Percentiles rank a stretch among this genome's conserved stretches.
Conservation (phyloP, 352 stramenopile species). For the Pythium myriotylum region DNA sequence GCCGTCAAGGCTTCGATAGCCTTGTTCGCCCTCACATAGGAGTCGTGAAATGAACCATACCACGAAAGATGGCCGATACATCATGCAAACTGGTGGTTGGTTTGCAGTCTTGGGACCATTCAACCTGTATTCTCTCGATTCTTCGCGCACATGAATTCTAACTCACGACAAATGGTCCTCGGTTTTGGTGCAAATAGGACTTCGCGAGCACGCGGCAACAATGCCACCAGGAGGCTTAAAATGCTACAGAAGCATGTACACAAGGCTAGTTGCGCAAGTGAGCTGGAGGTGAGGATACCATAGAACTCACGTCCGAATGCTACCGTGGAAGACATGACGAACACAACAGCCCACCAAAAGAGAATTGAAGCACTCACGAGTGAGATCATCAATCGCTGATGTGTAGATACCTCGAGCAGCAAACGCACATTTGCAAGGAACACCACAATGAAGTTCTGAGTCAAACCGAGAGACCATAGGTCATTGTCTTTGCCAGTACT, state of each 20-base stretch:
- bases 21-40: too few relatives aligned
- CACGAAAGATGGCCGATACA: too few relatives aligned
- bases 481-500: slow-evolving; percentile 60
- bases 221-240: slow-evolving; percentile 34
- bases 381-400: slow-evolving; percentile 28
- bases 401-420: slow-evolving; percentile 48
- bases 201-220: slow-evolving; percentile 34
- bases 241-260: slow-evolving; percentile 39
- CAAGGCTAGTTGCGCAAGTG: slow-evolving; percentile 42
- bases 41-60: too few relatives aligned
- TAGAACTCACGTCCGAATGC: slow-evolving; percentile 69
- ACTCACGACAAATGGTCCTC: slow-evolving; percentile 52
- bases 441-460: slow-evolving; percentile 67
- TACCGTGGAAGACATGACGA: slow-evolving; percentile 50
- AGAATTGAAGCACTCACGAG: slow-evolving; percentile 44
- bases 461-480: slow-evolving; percentile 62
- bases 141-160: slow-evolving; percentile 38
- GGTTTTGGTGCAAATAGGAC: slow-evolving; percentile 44
- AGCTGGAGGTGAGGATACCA: slow-evolving; percentile 46
- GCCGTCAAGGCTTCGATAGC: too few relatives aligned
- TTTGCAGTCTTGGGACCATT: too few relatives aligned
- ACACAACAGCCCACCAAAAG: slow-evolving; percentile 52
- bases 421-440: slow-evolving; percentile 56
- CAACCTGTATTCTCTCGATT: too few relatives aligned
- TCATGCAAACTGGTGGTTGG: too few relatives aligned